Conservation (phyloP, 495 filamentous ascomycete species). For the Neurospora pannonica region DNA sequence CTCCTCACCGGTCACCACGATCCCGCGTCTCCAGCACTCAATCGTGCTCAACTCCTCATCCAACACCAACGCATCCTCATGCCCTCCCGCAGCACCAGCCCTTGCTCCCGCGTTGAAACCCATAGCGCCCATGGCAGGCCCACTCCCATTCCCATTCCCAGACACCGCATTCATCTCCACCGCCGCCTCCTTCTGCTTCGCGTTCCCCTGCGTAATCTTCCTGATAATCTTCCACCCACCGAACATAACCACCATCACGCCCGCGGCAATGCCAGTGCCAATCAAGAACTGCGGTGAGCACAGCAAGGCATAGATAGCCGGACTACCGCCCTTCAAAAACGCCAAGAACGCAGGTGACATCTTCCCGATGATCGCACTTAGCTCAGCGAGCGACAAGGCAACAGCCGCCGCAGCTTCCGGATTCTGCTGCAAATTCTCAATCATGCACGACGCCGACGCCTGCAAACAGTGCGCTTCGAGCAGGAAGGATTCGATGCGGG, state of each 20-base stretch:
- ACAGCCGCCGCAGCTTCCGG: conserved; percentile 93
- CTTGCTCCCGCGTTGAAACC: not conserved
- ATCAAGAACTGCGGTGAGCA: conserved; percentile 88
- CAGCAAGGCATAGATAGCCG: conserved; percentile 78
- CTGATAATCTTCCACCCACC: conserved; percentile 97
- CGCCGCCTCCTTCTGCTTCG: conserved; percentile 43
- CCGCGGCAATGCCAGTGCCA: conserved; percentile 77
- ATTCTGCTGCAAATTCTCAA: conserved; percentile 78
- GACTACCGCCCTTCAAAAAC: conserved; percentile 66
- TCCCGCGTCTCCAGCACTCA: conserved; percentile 78
- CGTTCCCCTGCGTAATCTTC: conserved; percentile 46
- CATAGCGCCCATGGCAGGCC: not conserved
- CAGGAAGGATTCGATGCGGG: conserved; percentile 59
- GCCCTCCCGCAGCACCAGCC: not conserved
- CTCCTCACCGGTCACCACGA: conserved; percentile 46
- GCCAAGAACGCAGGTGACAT: conserved; percentile 73
- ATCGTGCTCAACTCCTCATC: conserved; percentile 53
- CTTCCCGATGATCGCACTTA: conserved; percentile 70
- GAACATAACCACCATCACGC: conserved; percentile 85
- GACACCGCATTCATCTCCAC: conserved; percentile 36
- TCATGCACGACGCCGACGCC: conserved; percentile 71
- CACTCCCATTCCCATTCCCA: not conserved
- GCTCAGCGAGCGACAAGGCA: conserved; percentile 83
- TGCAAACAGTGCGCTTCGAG: conserved; percentile 84
- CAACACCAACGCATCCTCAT: conserved; percentile 40